A percentile compares a stretch with the other conserved stretches of the same genome.
Evolutionary conservation across 2,329 filamentous ascomycete genomes (phyloP).

Genomic region (Bimuria novae-zelandiae): DNA sequence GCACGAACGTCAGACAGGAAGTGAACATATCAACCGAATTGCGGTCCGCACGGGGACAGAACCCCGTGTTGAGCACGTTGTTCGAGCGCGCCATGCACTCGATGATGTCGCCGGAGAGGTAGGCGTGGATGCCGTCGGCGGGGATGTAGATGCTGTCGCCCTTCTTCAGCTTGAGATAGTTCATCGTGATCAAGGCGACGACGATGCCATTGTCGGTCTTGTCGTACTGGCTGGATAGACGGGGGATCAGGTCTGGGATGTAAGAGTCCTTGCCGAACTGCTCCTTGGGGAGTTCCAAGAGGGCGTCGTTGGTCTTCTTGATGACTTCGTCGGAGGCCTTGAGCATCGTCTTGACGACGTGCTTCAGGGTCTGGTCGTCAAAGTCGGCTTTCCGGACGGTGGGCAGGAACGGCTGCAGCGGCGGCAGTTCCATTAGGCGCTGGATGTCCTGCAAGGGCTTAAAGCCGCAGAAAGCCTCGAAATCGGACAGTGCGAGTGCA

Average conservation of each 20-base stretch:
- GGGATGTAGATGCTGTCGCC: constrained; percentile 73
- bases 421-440: constrained; percentile 60
- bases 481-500: constrained; percentile 70
- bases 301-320: constrained; percentile 56
- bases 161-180: constrained; percentile 68
- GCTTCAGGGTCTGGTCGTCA: constrained; percentile 62
- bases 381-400: constrained; percentile 50
- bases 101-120: constrained; percentile 73
- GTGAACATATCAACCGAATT: constrained; percentile 68
- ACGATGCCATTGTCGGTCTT: constrained; percentile 67
- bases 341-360: constrained; percentile 61
- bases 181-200: constrained; percentile 74
- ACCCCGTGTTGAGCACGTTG: constrained; percentile 75
- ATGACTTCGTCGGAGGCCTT: constrained; percentile 59
- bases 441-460: constrained; percentile 67
- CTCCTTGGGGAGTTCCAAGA: constrained; percentile 55
- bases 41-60: constrained; percentile 70
- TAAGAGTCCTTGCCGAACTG: constrained; percentile 60
- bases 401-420: constrained; percentile 60
- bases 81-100: constrained; percentile 79
- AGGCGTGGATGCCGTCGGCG: constrained; percentile 75
- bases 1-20: constrained; percentile 65
- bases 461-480: constrained; percentile 78
- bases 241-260: constrained; percentile 67
- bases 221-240: constrained; percentile 68